These are phyloP conservation scores for Euryodendron excelsum DNA, from an alignment of 148 eudicot genomes.

Conservation along the genomic window DNA sequence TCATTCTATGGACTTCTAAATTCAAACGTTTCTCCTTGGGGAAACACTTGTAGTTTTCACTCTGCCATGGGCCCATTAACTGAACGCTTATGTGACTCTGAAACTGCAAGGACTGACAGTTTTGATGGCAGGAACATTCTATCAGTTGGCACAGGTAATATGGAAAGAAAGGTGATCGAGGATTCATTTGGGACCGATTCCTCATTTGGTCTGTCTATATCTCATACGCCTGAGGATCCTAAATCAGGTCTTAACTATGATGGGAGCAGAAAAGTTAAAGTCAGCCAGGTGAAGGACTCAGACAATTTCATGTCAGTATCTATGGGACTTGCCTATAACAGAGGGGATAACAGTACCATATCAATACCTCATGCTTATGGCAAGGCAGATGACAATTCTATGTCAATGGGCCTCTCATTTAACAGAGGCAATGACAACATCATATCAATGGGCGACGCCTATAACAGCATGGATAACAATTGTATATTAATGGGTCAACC, in stretches of 20 bases:
- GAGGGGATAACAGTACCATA: slow-evolving; percentile 29
- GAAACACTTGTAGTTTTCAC: slow-evolving; percentile 40
- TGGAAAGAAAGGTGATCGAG: slow-evolving; percentile 39
- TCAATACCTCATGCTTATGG: slow-evolving; percentile 35
- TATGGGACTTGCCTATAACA: slow-evolving; percentile 29
- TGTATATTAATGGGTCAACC: neutral
- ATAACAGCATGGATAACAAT: slow-evolving; percentile 7
- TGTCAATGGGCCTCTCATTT: slow-evolving; percentile 17
- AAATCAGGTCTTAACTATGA: slow-evolving; percentile 43
- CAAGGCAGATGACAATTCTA: slow-evolving; percentile 38
- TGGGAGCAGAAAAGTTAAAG: slow-evolving; percentile 63
- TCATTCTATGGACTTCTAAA: slow-evolving; percentile 46
- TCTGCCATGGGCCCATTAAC: slow-evolving; percentile 40
- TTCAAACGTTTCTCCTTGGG: slow-evolving; percentile 44
- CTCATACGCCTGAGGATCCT: slow-evolving; percentile 47
- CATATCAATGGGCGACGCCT: slow-evolving; percentile 22
- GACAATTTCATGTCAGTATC: slow-evolving; percentile 45
- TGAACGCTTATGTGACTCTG: slow-evolving; percentile 41
- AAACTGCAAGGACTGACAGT: slow-evolving; percentile 31
- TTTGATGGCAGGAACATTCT: slow-evolving; percentile 45
- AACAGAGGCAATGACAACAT: slow-evolving; percentile 12
- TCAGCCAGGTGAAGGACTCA: slow-evolving; percentile 58
- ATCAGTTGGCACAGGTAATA: slow-evolving; percentile 31
- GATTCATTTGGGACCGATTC: slow-evolving; percentile 42
- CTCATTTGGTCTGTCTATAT: slow-evolving; percentile 46